Base-by-base conservation (phyloP, 306 rosid genomes). In the Acacia melanoxylon region DNA sequence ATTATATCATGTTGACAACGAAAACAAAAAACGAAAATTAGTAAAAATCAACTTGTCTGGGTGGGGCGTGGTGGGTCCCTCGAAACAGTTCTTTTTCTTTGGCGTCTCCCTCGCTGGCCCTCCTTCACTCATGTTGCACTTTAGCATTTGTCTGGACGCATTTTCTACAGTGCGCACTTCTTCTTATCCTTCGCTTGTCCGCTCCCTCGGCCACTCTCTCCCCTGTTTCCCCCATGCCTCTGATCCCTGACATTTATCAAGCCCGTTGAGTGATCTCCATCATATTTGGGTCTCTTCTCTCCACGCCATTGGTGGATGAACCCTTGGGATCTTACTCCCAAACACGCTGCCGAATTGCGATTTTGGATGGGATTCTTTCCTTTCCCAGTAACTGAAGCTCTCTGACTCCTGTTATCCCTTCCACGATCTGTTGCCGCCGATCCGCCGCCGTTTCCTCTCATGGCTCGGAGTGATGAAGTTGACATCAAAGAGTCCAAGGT, bases 401-500 rank as follows among this genome's bases (percentile, higher is more conserved):
- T 40, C 49, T 80, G 59, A 42, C 41, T 70, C 69, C 74, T 83
- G 69, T 78, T 61, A 11, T 6, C 61, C 75, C 76, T 72, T 14
- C 3, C 49, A 48, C 59, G 81, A 89, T 91, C 86, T 75, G 12
- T 70, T 51, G n/a, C 68, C n/a, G 42, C 74, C 27, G 74, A 72
- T 48, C 74, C 78, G 15, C 22, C 13, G 17, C 46, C 56, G 3
- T 59, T 6, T 44, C 49, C 76, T 82, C 74, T 76, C 76, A 91
- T 91, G 95, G 90, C 88, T 65, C 93, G 88, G 62, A 82, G 81
- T 78, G 85, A 86, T 42, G 90, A 91, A 78, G 85, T 88, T 85
- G 84, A 91, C 84, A 82, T 86, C 83, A 89, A 70, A 71, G 95
- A 91, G 44, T 88, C 93, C 80, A 89, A 42, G 91, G 95, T 91